Evolutionary conservation across 1,284 basidiomycete species (phyloP).

Genomic region (Taiwanofungus camphoratus): DNA sequence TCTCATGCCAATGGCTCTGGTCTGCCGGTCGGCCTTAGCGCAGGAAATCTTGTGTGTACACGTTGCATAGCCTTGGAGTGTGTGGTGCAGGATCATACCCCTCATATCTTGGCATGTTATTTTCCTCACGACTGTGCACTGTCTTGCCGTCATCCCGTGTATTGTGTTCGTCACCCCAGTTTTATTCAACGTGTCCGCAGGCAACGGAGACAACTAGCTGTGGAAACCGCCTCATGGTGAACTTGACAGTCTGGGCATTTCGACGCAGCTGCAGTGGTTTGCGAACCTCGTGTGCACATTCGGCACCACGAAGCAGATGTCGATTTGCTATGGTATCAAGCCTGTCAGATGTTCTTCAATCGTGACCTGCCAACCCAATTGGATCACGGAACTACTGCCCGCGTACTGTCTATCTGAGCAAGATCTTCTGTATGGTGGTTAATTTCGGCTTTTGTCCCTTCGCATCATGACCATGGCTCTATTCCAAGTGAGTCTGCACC

Average conservation of each 20-base stretch:
- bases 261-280: too few species aligned
- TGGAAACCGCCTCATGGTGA: constrained; percentile 18
- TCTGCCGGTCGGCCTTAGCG: too few species aligned
- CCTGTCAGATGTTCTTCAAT: constrained; percentile 24
- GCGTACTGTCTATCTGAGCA: background rate
- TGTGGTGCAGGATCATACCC: too few species aligned
- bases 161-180: constrained; percentile 51
- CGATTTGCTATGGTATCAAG: constrained; percentile 65
- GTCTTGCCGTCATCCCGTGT: constrained; percentile 42
- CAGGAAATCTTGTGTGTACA: too few species aligned
- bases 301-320: constrained; percentile 72
- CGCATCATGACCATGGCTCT: too few species aligned
- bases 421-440: too few species aligned
- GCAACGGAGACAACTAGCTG: constrained; percentile 51
- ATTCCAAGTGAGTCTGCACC: too few species aligned
- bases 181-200: constrained; percentile 55
- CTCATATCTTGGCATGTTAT: too few species aligned
- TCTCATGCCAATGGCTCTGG: too few species aligned
- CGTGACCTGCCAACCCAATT: background rate
- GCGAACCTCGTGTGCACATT: constrained; percentile 56
- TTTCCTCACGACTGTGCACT: too few species aligned
- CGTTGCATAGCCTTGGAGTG: too few species aligned
- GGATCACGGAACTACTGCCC: constrained; percentile 3
- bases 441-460: too few species aligned
- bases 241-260: constrained; percentile 41